These are phyloP conservation scores for Beauveria asiatica DNA, from an alignment of 2,329 filamentous ascomycete species.

Conservation along the genomic window DNA sequence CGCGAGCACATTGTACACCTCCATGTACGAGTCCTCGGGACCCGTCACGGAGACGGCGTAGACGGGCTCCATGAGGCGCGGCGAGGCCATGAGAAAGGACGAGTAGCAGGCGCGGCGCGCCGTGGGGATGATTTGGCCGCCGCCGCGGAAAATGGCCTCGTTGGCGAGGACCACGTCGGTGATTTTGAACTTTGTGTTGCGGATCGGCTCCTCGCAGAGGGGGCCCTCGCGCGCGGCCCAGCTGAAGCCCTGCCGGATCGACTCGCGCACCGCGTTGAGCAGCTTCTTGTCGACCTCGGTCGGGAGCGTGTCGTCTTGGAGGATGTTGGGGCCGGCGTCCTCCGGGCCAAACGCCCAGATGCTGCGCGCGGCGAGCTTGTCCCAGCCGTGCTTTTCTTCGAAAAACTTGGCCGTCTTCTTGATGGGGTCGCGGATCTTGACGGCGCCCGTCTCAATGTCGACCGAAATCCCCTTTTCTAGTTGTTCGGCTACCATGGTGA, in stretches of 20 bases:
- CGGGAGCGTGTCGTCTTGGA: slow-evolving; percentile 93
- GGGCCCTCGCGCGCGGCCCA: slow-evolving; percentile 96
- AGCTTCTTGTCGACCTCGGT: slow-evolving; percentile 92
- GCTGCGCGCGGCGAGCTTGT: slow-evolving; percentile 84
- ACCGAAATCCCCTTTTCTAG: slow-evolving; percentile 89
- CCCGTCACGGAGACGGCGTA: slow-evolving; percentile 91
- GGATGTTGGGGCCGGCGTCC: slow-evolving; percentile 86
- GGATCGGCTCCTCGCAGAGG: slow-evolving; percentile 96
- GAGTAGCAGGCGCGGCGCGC: slow-evolving; percentile 88
- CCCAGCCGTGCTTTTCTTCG: slow-evolving; percentile 94
- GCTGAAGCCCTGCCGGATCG: slow-evolving; percentile 89
- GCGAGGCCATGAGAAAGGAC: slow-evolving; percentile 93
- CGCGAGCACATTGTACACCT: slow-evolving; percentile 86
- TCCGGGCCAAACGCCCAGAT: slow-evolving; percentile 99
- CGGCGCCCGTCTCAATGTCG: slow-evolving; percentile 85
- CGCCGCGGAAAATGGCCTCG: slow-evolving; percentile 89
- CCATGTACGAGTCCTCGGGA: slow-evolving; percentile 77
- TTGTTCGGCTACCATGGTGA: slow-evolving; percentile 96
- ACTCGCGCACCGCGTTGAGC: slow-evolving; percentile 79
- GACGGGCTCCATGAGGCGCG: slow-evolving; percentile 91
- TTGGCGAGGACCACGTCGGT: slow-evolving; percentile 80
- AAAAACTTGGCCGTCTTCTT: slow-evolving; percentile 95
- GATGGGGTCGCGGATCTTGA: slow-evolving; percentile 87
- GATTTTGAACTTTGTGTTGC: slow-evolving; percentile 95
- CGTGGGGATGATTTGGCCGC: slow-evolving; percentile 95